phyloP scores from a whole-genome alignment of 2,329 filamentous ascomycete genomes.

The Fusarium tupiense region DNA sequence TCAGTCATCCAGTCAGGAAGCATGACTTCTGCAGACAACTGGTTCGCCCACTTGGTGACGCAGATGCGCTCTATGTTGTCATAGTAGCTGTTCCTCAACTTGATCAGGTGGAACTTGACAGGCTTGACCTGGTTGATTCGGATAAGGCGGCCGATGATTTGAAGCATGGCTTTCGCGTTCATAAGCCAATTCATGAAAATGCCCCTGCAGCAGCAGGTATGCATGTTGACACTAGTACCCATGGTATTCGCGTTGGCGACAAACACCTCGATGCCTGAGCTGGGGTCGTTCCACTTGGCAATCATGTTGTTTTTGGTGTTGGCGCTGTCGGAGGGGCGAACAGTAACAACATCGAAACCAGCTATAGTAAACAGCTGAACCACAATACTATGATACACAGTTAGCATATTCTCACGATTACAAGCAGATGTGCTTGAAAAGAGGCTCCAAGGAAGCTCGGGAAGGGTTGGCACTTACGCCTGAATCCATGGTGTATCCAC shows the following conservation, averaged over 20 bases:
- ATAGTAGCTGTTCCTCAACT: background rate
- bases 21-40: background rate
- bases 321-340: background rate
- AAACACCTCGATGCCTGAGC: background rate
- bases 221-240: background rate
- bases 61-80: background rate
- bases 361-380: background rate
- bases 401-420: too few relatives aligned
- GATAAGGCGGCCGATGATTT: background rate
- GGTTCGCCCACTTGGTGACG: background rate
- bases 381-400: too few relatives aligned
- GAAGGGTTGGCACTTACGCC: too few relatives aligned
- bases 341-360: background rate
- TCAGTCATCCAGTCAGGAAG: background rate
- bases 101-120: background rate
- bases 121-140: background rate
- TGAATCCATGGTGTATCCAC: too few relatives aligned
- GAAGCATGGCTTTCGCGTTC: background rate
- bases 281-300: background rate
- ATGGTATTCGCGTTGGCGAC: background rate
- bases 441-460: too few relatives aligned
- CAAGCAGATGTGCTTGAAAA: too few relatives aligned
- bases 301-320: background rate
- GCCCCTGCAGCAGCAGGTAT: background rate
- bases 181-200: background rate